These are phyloP conservation scores for Entophlyctis helioformis DNA, from an alignment of 192 early-diverging fungal genomes.

Conservation along the genomic window DNA sequence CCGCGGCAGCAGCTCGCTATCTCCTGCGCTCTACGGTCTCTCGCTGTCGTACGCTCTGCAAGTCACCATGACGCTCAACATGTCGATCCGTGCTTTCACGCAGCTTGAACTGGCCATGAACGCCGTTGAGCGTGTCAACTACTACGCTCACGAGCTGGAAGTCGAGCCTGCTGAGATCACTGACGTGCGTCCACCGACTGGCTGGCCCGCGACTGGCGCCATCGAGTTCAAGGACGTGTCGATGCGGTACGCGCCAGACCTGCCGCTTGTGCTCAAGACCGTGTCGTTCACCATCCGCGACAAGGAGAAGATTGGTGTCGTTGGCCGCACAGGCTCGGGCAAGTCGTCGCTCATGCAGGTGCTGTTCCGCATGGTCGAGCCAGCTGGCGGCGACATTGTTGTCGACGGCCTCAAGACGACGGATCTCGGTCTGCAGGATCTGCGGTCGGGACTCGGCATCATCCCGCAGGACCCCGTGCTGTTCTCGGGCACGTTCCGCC, in stretches of 20 bases:
- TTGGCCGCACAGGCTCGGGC: too few relatives aligned
- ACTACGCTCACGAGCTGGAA: conserved; percentile 17
- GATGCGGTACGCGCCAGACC: conserved; percentile 13
- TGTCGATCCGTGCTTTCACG: conserved; percentile 31
- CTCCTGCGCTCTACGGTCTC: conserved; percentile 65
- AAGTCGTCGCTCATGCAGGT: too few relatives aligned
- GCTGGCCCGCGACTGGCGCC: conserved; percentile 7
- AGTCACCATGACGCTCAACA: conserved; percentile 29
- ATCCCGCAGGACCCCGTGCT: too few relatives aligned
- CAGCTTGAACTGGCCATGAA: conserved; percentile 45
- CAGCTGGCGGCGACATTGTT: too few relatives aligned
- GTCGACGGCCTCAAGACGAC: too few relatives aligned
- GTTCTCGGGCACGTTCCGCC: too few relatives aligned
- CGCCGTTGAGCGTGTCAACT: conserved; percentile 27
- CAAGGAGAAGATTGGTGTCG: conserved; percentile 15
- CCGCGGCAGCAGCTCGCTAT: conserved; percentile 17
- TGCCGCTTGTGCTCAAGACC: conserved; percentile 13
- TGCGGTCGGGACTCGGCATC: too few relatives aligned
- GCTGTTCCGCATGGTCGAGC: too few relatives aligned
- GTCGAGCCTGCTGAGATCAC: conserved; percentile 15
- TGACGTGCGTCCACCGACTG: conserved; percentile 4
- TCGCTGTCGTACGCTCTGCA: conserved; percentile 69
- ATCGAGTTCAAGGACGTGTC: conserved; percentile 2
- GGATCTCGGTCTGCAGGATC: too few relatives aligned
- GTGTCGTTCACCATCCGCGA: conserved; percentile 8